Base-by-base conservation (phyloP, 2,329 filamentous ascomycete genomes). In the Colletotrichum spaethianum region DNA sequence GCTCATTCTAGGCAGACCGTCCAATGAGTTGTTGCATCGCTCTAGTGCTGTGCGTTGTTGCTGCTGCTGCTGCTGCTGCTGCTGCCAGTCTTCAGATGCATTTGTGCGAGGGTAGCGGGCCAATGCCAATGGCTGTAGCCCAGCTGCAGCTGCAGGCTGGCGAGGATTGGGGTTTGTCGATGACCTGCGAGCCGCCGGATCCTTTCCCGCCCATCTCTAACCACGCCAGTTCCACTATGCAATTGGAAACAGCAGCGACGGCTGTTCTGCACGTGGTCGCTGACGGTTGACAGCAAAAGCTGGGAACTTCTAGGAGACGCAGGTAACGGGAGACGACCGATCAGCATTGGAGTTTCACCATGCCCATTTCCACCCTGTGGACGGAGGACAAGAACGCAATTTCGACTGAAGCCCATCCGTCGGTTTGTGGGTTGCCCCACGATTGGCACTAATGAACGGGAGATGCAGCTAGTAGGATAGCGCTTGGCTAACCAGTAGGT, bases 291-390 rank as follows among this genome's bases (percentile, higher is more conserved):
- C n/a, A 52, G 36, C 53, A 23, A 42, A 20, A 42, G n/a, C 44
- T 48, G 44, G 44, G 59, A 69, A 57, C 57, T 31, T 40, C 57
- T 36, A 26, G 33, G 36, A 46, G 69, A 59, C 57, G 36, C n/a
- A n/a, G n/a, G n/a, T n/a, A n/a, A n/a, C n/a, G n/a, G n/a, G n/a
- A n/a, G 69, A 59, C 57, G 36, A 38, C 59, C 38, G 69, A 63
- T 69, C 69, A 63, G 59, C 44, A 52, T 69, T 63, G 59, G 28
- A 69, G 69, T 69, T 69, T 72, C 69, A 68, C 59, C 59, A 63
- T 63, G 53, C 6, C 28, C 16, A 52, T 63, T 50, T n/a, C 33
- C 33, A 67, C 26, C 26, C 20, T 52, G n/a, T 46, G 33, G 44
- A 46, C 28, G 48, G 56, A 48, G 33, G 40, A 46, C 31, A 42